Evolutionary conservation across 1,284 basidiomycete genomes (phyloP), one percentile per base, ranked within the genome.

Genomic region (Rhodotorula sp.): DNA sequence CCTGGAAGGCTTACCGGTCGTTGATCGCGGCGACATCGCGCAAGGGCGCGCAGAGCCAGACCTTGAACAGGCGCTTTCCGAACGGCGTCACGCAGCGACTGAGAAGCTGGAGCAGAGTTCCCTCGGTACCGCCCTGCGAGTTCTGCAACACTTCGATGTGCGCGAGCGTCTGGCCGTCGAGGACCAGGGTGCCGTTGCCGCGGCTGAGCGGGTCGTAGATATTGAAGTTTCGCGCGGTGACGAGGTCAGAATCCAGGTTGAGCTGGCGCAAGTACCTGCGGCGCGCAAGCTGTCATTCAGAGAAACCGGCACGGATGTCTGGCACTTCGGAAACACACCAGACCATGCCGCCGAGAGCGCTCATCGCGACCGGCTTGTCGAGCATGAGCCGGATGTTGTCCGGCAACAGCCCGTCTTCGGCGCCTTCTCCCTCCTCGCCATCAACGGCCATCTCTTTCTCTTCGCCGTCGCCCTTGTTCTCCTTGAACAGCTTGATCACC

Each of bases 161-260:
- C 21, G 91, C 90, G 60, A 98, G 84, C 0, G 93, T 95, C 79
- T 97, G 93, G 3, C 95, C 95, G 80, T 98, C 94, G 43, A 98
- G 85, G 0, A 91, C 85, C 59, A 98, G 83, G 31, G 89, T 91
- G 79, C 89, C 85, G 28, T 92, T 93, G 48, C 60, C 57, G 72
- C 86, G 85, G 79, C 89, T 89, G 86, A 97, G 92, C 0, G 95
- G 94, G 81, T 97, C 93, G 79, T 97, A 97, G 57, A 97, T 85
- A 79, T 97, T 95, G 85, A 97, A 97, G 80, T 97, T 97, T 82
- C 88, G 90, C 88, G 95, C 93, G 68, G 88, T 91, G 75, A 97
- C 72, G 28, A 97, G 87, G 77, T 97, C 92, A 79, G 92, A 91
- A 82, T 94, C 94, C 72, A 97, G 92, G 78, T 97, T 97, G 60